phyloP scores from a whole-genome alignment of 352 stramenopile genomes.

The Pythium folliculosum region DNA sequence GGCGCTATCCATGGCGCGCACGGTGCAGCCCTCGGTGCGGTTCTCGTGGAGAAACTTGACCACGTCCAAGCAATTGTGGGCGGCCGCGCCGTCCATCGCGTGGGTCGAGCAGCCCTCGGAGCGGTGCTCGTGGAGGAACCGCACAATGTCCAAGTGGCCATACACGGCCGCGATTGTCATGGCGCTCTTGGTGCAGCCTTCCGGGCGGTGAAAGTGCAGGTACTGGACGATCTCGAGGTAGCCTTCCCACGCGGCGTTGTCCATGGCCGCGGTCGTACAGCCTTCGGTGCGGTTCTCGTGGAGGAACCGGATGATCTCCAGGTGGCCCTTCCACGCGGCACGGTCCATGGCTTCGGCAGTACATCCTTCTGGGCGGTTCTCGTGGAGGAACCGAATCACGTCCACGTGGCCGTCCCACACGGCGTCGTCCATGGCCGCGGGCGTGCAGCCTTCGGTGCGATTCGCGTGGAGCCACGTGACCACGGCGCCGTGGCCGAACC shows the following conservation, averaged over 20 bases:
- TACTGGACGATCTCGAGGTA: slow-evolving; percentile 57
- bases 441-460: slow-evolving; percentile 67
- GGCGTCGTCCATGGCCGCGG: slow-evolving; percentile 70
- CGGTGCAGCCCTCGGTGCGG: slow-evolving; percentile 54
- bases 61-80: slow-evolving; percentile 49
- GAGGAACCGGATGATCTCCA: slow-evolving; percentile 65
- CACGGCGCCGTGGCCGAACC: slow-evolving; percentile 65
- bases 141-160: slow-evolving; percentile 55
- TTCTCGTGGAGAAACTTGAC: slow-evolving; percentile 59
- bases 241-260: slow-evolving; percentile 65
- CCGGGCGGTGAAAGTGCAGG: slow-evolving; percentile 52
- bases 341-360: slow-evolving; percentile 73
- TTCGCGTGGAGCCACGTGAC: slow-evolving; percentile 75
- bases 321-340: slow-evolving; percentile 66
- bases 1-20: slow-evolving; percentile 31
- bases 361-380: slow-evolving; percentile 63
- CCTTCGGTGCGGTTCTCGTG: slow-evolving; percentile 46
- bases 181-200: slow-evolving; percentile 57
- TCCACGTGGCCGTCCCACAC: slow-evolving; percentile 68
- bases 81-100: slow-evolving; percentile 64
- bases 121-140: slow-evolving; percentile 57
- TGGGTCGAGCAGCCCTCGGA: slow-evolving; percentile 56
- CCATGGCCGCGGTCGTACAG: slow-evolving; percentile 48
- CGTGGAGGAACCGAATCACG: slow-evolving; percentile 63
- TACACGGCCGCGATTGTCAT: slow-evolving; percentile 64